Percentiles rank a stretch among this genome's conserved stretches.
phyloP scores from a whole-genome alignment of 768 basidiomycete species.

The Hortiboletus flavorubellus region DNA sequence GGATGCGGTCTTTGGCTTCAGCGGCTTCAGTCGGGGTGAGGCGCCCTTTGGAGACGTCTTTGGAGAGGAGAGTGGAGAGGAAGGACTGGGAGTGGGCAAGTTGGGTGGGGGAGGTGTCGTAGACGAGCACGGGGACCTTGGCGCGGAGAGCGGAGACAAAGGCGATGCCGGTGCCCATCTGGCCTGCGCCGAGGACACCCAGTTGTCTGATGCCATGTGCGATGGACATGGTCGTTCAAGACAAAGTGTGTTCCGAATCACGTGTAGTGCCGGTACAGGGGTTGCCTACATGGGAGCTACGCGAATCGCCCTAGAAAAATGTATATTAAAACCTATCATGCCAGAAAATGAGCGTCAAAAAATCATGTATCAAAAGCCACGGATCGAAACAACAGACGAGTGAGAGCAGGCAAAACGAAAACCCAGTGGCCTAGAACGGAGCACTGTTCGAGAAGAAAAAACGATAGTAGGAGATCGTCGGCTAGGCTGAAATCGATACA shows the following conservation, averaged over 20 bases:
- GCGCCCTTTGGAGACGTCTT: conserved; percentile 84
- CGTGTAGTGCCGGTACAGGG: neutral
- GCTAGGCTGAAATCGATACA: conserved; percentile 24
- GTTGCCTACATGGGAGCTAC: too few species aligned
- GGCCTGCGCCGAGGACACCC: conserved; percentile 80
- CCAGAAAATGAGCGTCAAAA: conserved; percentile 18
- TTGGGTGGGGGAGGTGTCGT: conserved; percentile 76
- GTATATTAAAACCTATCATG: conserved; percentile 8
- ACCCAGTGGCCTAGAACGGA: conserved; percentile 6
- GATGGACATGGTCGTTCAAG: conserved; percentile 34
- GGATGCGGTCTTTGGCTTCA: conserved; percentile 66
- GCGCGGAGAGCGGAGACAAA: conserved; percentile 83
- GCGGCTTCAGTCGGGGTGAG: conserved; percentile 67
- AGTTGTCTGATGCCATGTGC: conserved; percentile 71
- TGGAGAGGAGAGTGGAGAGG: conserved; percentile 80
- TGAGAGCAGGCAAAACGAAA: conserved; percentile 20
- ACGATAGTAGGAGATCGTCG: conserved; percentile 7
- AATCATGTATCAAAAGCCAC: conserved; percentile 11
- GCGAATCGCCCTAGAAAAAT: neutral
- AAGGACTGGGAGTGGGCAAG: conserved; percentile 68
- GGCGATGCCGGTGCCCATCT: conserved; percentile 93
- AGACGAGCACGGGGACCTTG: conserved; percentile 79
- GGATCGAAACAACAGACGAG: conserved; percentile 18
- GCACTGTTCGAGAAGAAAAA: conserved; percentile 16
- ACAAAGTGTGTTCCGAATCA: conserved; percentile 12